phyloP scores from a whole-genome alignment of 2,329 filamentous ascomycete genomes.

The Aspergillus pseudoterreus region DNA sequence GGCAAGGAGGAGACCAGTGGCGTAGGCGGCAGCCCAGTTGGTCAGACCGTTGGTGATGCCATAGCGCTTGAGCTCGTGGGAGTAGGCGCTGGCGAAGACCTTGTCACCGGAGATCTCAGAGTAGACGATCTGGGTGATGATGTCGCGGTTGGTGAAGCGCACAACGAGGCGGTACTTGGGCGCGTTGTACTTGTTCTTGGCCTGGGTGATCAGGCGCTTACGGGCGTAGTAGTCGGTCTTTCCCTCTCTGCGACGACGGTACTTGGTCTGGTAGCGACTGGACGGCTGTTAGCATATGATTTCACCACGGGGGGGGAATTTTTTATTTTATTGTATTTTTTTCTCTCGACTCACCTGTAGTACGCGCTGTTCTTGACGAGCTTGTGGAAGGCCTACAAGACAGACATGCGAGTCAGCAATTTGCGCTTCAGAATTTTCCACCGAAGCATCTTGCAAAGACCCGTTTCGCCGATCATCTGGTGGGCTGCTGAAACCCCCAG shows the following conservation, averaged over 20 bases:
- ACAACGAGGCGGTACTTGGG: slow-evolving; percentile 99
- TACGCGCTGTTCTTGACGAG: slow-evolving; percentile 96
- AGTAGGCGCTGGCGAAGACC: slow-evolving; percentile 87
- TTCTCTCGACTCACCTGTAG: slow-evolving; percentile 87
- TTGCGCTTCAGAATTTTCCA: slow-evolving; percentile 86
- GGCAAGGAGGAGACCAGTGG: slow-evolving; percentile 93
- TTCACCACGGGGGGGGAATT: not conserved
- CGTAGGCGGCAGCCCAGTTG: slow-evolving; percentile 99
- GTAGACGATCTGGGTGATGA: slow-evolving; percentile 94
- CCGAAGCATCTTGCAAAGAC: slow-evolving; percentile 99
- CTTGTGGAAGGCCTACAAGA: slow-evolving; percentile 79
- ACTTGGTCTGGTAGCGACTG: slow-evolving; percentile 99
- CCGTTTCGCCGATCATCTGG: slow-evolving; percentile 37
- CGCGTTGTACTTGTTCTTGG: slow-evolving; percentile 99
- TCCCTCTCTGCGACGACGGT: slow-evolving; percentile 90
- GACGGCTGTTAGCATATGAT: slow-evolving; percentile 12
- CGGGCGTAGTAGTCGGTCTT: slow-evolving; percentile 99
- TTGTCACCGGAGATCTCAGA: slow-evolving; percentile 98
- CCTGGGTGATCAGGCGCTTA: slow-evolving; percentile 99
- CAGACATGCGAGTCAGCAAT: slow-evolving; percentile 92
- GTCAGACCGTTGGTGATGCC: slow-evolving; percentile 97
- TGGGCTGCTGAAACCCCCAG: not conserved
- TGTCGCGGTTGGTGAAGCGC: slow-evolving; percentile 99
- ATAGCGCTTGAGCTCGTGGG: slow-evolving; percentile 96
- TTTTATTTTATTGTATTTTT: too few species aligned